Base-by-base conservation (phyloP, 2,329 filamentous ascomycete genomes). In the Colletotrichum plurivorum region DNA sequence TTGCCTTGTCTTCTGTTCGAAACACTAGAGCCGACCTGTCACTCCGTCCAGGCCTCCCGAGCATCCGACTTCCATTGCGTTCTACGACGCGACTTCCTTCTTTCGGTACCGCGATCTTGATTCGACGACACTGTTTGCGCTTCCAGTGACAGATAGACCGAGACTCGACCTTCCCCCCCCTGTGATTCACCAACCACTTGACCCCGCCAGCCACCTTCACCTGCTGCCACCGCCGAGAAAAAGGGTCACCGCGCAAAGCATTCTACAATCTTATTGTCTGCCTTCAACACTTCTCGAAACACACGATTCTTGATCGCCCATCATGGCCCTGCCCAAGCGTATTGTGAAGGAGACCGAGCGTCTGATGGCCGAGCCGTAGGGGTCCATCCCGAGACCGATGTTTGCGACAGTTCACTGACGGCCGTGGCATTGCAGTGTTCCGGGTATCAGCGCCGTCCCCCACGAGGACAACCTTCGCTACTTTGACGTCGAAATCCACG, bases 301-400 rank as follows among this genome's bases (percentile, higher is more conserved):
- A 8, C 20, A 22, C 7, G 5, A 36, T 22, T 25, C 15, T 12
- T 43, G 13, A 43, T 60, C 36, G 66, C 66, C 51, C 67, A 69
- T 2, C 51, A 90, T 90, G 93, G 91, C 94, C 72, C 87, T 99
- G 73, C 95, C 96, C 39, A 99, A 99, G 87, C 89, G 96, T 79
- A 99, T 99, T 78, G 89, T 98, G 78, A 99, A 99, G 84, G 97
- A 99, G 89, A 99, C 96, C 20, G 95, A 99, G 84, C 92, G 96
- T 78, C 89, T 99, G 75, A 95, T 97, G 90, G 93, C 94, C 72
- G 96, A 99, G 83, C 96, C 96, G 94, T 97, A 88, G 82, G 93
- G 61, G 57, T n/a, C 52, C n/a, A 39, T 20, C 46, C 52, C 12
- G 20, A 53, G 25, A 41, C 27, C 18, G 53, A 25, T 20, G 22